Percentiles rank a stretch among this genome's conserved stretches.
Evolutionary conservation across 192 early-diverging fungal species (phyloP).

Genomic region (Entomortierella beljakovae): DNA sequence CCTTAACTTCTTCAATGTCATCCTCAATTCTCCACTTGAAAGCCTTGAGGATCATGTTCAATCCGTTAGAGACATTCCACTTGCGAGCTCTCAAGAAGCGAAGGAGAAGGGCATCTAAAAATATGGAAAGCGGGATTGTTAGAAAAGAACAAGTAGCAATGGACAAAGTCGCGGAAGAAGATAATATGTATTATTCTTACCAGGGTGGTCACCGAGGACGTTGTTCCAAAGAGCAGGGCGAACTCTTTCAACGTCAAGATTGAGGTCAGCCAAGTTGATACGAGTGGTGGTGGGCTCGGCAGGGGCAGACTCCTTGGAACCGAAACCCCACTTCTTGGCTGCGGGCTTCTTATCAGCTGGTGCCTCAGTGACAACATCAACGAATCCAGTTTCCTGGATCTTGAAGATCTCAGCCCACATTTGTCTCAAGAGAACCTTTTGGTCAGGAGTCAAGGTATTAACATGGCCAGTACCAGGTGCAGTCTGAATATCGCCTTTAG

Average conservation of each 20-base stretch:
- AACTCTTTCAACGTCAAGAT: conserved; percentile 29
- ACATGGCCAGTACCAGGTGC: conserved; percentile 54
- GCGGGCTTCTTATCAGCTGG: conserved; percentile 20
- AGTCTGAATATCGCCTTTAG: conserved; percentile 41
- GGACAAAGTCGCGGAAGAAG: no score
- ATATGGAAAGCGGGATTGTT: neutral
- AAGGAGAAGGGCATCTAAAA: neutral
- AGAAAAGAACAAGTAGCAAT: neutral
- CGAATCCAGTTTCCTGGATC: conserved; percentile 19
- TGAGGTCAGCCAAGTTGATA: conserved; percentile 36
- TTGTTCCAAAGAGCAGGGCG: conserved; percentile 53
- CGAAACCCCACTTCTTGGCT: conserved; percentile 48
- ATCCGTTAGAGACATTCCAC: conserved; percentile 84
- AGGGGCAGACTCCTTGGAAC: conserved; percentile 22
- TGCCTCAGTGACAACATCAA: neutral
- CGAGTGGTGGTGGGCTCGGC: conserved; percentile 8
- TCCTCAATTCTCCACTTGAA: conserved; percentile 82
- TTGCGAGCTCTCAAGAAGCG: conserved; percentile 91
- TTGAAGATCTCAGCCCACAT: conserved; percentile 52
- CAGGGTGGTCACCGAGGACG: conserved; percentile 49
- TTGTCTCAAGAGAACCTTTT: conserved; percentile 44
- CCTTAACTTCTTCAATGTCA: conserved; percentile 64
- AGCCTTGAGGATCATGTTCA: conserved; percentile 76
- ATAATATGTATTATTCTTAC: conserved; percentile 2
- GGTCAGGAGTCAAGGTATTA: conserved; percentile 43